Evolutionary conservation across 768 basidiomycete genomes (phyloP).

Genomic region (Mycena rosella): DNA sequence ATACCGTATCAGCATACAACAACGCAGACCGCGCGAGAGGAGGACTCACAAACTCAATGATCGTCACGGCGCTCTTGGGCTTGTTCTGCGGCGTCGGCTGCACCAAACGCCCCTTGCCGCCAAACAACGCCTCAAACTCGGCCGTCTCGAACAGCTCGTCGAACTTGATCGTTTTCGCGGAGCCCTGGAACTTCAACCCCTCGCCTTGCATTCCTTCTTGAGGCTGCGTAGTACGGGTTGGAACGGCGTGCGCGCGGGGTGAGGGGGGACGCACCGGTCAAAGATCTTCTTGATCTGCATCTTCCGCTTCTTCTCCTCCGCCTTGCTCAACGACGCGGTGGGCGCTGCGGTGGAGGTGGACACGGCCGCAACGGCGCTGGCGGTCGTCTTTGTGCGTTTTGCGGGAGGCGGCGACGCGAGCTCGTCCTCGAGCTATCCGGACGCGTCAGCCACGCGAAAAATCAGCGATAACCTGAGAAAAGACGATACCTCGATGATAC

Average conservation of each 20-base stretch:
- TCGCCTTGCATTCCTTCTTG: slow-evolving; percentile 58
- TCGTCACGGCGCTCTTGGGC: slow-evolving; percentile 55
- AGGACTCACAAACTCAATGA: slow-evolving; percentile 52
- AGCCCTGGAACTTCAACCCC: slow-evolving; percentile 55
- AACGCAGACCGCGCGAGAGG: neutral
- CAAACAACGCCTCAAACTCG: slow-evolving; percentile 53
- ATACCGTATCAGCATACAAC: neutral
- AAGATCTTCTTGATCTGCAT: slow-evolving; percentile 55
- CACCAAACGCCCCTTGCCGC: slow-evolving; percentile 50
- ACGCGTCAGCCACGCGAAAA: slow-evolving; percentile 8
- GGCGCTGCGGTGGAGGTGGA: slow-evolving; percentile 36
- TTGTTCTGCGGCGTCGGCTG: slow-evolving; percentile 57
- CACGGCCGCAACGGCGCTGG: slow-evolving; percentile 33
- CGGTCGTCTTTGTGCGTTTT: slow-evolving; percentile 48
- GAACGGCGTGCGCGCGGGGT: neutral
- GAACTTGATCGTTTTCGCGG: slow-evolving; percentile 52
- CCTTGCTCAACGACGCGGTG: slow-evolving; percentile 43
- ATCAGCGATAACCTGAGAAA: neutral
- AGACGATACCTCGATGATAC: slow-evolving; percentile 42
- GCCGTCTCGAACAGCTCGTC: slow-evolving; percentile 53
- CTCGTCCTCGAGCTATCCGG: slow-evolving; percentile 50
- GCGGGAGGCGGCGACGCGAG: slow-evolving; percentile 42
- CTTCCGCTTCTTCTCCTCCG: slow-evolving; percentile 55
- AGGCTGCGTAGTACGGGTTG: slow-evolving; percentile 38
- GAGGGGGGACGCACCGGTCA: slow-evolving; percentile 44